Evolutionary conservation across 352 stramenopile genomes (phyloP), one percentile per base, ranked within the genome.

Genomic region (Globisporangium cystogenes): DNA sequence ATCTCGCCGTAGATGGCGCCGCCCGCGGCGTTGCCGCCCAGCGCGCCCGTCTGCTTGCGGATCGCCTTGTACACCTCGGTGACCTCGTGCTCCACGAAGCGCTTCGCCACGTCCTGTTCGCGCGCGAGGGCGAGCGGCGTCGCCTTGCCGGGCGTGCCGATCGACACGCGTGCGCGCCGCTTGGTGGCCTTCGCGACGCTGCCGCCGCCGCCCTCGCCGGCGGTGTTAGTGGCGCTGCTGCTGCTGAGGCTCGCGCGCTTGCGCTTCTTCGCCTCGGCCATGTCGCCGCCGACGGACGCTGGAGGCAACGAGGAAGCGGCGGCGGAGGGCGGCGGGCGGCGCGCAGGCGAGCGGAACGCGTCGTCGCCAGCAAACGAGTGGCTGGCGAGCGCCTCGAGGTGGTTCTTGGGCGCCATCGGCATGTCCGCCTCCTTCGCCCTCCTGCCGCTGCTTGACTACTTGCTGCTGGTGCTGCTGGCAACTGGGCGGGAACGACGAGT

Each of bases 1-100:
- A 99, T 90, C 70, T 99, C 97, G 18, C 97, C 97, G 66, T 99
- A 99, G 62, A 99, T 99, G 23, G 96, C 93, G 27, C 97, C 97
- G 51, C 90, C 90, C 2, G 90, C 84, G 4, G 87, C 94, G 60
- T 98, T 98, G 18, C 96, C 96, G 24, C 96, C 96, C 24, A 99
- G 81, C 41, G 81, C 88, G 14, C 96, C 95, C 0, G 95, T 98
- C 44, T 96, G 70, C 64, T 97, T 98, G 43, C 87, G 84, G 48
- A 99, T 95, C 6, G 97, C 74, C 48, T 81, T 83, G 71, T 98
- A 98, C 6, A 92, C 83, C 36, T 93, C 78, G 1, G 74, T 78
- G n/a, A 95, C 83, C 42, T 93, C 79, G 44, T 87, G 68, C 33
- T 93, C 81, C 37, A 90, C 67, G 49, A 95, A 95, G 15, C 70